Base-by-base conservation (phyloP, 139 green algal genomes). In the Coelastrella sp. region DNA sequence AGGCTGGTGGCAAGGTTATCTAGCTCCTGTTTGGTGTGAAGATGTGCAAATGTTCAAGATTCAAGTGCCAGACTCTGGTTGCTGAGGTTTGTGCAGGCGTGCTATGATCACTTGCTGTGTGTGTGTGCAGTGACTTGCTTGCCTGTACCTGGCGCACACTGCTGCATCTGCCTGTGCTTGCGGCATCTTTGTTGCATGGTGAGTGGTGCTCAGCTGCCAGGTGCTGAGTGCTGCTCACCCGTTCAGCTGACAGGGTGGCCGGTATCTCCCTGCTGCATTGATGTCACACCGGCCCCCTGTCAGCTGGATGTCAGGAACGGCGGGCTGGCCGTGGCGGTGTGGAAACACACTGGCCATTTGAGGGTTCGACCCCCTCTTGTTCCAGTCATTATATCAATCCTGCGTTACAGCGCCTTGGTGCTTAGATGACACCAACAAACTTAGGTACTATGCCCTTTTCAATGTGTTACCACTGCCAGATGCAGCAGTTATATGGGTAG, bases 251-350 rank as follows among this genome's bases (percentile, higher is more conserved):
- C 79, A 71, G 56, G 79, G 79, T 77, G 71, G 71, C 71, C 71
- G 64, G 64, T 71, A 71, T 71, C 16, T 14, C 16, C 11, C 16
- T 71, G 11, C 64, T 71, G 64, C 64, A 71, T 77, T 23, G 71
- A 47, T 22, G 71, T 20, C 22, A 61, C 79, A 84, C 79, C 22
- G 79, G 54, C 60, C 3, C 56, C 79, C 60, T 84, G 79, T 84
- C 79, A 84, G 79, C 79, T 84, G 79, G 79, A 84, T 57, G 79
- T 84, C 57, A 84, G 79, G 79, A 68, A 57, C 54, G 79, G 79
- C 79, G 60, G 79, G 79, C 60, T 57, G 66, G 79, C 79, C 79
- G 79, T 84, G 57, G 77, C 16, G 64, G 64, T 71, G 64, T 7
- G 64, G 16, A 71, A 71, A 11, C 3, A 14, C 3, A 71, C 64